Percentiles rank a stretch among this genome's conserved stretches.
These are phyloP conservation scores for Ceratocystis harringtonii DNA, from an alignment of 2,329 filamentous ascomycete genomes.

Conservation along the genomic window DNA sequence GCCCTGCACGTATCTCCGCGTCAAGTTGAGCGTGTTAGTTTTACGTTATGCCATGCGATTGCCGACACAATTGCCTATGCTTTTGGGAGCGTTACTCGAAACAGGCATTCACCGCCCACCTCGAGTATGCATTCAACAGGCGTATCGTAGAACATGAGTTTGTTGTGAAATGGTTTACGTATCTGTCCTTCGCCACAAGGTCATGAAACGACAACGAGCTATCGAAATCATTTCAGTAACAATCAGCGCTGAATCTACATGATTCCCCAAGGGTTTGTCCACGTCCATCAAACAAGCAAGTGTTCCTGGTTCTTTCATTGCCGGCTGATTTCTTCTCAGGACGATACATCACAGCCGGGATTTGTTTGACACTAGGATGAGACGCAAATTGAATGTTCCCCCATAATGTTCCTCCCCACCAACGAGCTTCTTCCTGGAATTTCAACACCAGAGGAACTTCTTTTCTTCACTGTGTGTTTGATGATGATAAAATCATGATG, in stretches of 20 bases:
- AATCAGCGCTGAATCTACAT: constrained; percentile 14
- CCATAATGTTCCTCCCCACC: background rate
- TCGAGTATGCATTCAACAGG: constrained; percentile 10
- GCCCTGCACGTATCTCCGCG: constrained; percentile 8
- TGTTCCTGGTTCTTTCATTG: constrained; percentile 15
- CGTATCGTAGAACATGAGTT: constrained; percentile 17
- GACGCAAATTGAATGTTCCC: constrained; percentile 14
- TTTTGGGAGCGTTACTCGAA: constrained; percentile 9
- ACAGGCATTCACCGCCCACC: background rate
- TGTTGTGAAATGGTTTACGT: constrained; percentile 16
- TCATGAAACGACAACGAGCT: constrained; percentile 1
- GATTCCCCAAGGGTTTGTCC: constrained; percentile 15
- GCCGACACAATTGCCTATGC: constrained; percentile 12
- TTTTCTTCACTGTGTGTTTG: background rate
- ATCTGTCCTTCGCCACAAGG: constrained; percentile 8
- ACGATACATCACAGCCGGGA: constrained; percentile 7
- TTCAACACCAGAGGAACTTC: background rate
- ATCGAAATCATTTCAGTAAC: constrained; percentile 10
- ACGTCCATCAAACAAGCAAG: constrained; percentile 1
- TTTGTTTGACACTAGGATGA: constrained; percentile 15
- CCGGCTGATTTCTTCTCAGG: constrained; percentile 7
- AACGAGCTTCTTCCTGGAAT: background rate
- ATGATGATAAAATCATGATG: background rate
- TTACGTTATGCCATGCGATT: constrained; percentile 14
- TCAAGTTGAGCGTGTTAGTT: constrained; percentile 15